Conservation (phyloP, 2,329 filamentous ascomycete genomes). For the Bretziella fagacearum region DNA sequence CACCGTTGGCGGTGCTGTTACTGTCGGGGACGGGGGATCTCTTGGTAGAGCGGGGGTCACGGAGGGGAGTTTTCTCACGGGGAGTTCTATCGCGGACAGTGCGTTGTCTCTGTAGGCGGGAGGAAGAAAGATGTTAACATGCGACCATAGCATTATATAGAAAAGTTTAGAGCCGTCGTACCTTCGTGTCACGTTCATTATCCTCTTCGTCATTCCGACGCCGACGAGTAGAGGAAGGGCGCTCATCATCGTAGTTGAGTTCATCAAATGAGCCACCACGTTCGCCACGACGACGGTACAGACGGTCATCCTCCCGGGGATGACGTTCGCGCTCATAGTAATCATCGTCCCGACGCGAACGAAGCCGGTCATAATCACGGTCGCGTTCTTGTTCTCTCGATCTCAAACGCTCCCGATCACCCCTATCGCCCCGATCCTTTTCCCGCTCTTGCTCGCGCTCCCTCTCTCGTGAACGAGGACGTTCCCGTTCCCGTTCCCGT, state of each 20-base stretch:
- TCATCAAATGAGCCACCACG: conserved; percentile 68
- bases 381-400: conserved; percentile 23
- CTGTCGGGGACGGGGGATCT: conserved; percentile 31
- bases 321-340: conserved; percentile 75
- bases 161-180: conserved; percentile 17
- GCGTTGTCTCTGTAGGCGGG: conserved; percentile 29
- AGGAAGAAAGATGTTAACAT: no score
- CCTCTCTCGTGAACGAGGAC: conserved; percentile 25
- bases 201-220: conserved; percentile 68
- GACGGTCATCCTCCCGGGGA: conserved; percentile 72
- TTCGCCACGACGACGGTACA: conserved; percentile 66
- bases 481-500: conserved; percentile 30
- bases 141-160: background rate
- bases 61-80: conserved; percentile 44
- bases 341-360: conserved; percentile 42
- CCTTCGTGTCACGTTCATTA: conserved; percentile 53
- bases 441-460: conserved; percentile 26
- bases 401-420: conserved; percentile 33
- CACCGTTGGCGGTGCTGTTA: conserved; percentile 22
- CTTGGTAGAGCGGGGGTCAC: conserved; percentile 35
- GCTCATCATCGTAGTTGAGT: conserved; percentile 73
- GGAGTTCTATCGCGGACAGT: conserved; percentile 17
- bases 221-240: conserved; percentile 43
- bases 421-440: conserved; percentile 44
- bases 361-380: conserved; percentile 28